Conservation (phyloP, 192 early-diverging fungal species). For the Coemansia sp. region DNA sequence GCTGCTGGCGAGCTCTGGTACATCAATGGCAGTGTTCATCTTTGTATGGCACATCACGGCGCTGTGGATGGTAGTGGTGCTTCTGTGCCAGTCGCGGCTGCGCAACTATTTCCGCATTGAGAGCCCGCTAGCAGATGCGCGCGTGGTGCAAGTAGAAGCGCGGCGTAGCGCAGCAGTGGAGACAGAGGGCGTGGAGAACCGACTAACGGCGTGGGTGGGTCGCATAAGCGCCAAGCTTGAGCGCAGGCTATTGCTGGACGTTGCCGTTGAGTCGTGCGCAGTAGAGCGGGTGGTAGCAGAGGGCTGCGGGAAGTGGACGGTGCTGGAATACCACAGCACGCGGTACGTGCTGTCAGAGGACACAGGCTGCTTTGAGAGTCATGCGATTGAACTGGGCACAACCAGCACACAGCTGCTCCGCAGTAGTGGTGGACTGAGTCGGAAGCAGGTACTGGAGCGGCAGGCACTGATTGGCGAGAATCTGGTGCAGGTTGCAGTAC, state of each 20-base stretch:
- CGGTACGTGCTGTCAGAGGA: slow-evolving; percentile 66
- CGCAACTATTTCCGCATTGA: slow-evolving; percentile 74
- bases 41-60: slow-evolving; percentile 71
- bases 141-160: slow-evolving; percentile 59
- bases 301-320: slow-evolving; percentile 17
- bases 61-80: slow-evolving; percentile 67
- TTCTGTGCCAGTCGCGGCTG: slow-evolving; percentile 46
- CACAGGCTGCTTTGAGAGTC: slow-evolving; percentile 56
- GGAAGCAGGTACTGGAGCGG: slow-evolving; percentile 56
- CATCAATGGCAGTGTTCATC: slow-evolving; percentile 64
- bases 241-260: slow-evolving; percentile 31
- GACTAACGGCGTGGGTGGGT: slow-evolving; percentile 42
- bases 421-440: slow-evolving; percentile 54
- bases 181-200: slow-evolving; percentile 53
- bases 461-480: slow-evolving; percentile 65
- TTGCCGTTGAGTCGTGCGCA: slow-evolving; percentile 41
- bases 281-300: slow-evolving; percentile 42
- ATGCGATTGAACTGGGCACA: slow-evolving; percentile 59
- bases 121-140: slow-evolving; percentile 47
- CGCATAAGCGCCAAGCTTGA: slow-evolving; percentile 40
- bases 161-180: slow-evolving; percentile 53
- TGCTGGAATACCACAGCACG: slow-evolving; percentile 76
- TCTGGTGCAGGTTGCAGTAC: slow-evolving; percentile 57
- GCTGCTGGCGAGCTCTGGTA: slow-evolving; percentile 62
- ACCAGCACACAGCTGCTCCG: slow-evolving; percentile 54